phyloP scores from a whole-genome alignment of 371 early-diverging fungal species.

The Gilbertella persicaria region DNA sequence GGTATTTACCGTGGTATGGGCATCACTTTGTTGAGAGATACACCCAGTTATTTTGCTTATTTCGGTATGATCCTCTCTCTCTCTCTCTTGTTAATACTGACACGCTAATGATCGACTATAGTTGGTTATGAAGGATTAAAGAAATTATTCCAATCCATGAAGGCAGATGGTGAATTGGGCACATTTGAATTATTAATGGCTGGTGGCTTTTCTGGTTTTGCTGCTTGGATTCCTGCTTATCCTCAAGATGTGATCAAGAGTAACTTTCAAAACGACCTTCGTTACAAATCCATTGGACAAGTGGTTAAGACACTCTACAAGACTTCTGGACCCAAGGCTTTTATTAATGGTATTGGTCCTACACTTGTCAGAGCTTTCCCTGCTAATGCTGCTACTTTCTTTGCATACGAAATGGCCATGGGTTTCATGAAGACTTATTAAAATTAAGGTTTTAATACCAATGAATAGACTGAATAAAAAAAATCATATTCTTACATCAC shows the following conservation, averaged over 20 bases:
- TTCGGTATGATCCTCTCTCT: slow-evolving; percentile 59
- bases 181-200: slow-evolving; percentile 73
- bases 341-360: slow-evolving; percentile 82
- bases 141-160: slow-evolving; percentile 50
- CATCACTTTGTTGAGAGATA: slow-evolving; percentile 81
- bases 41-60: slow-evolving; percentile 84
- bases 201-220: slow-evolving; percentile 84
- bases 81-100: neutral
- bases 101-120: slow-evolving; percentile 9
- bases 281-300: slow-evolving; percentile 25
- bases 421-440: slow-evolving; percentile 36
- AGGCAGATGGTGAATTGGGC: slow-evolving; percentile 40
- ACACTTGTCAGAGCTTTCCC: slow-evolving; percentile 91
- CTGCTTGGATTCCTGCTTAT: slow-evolving; percentile 86
- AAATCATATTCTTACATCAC: neutral
- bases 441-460: too few species aligned
- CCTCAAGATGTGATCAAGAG: slow-evolving; percentile 92
- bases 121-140: slow-evolving; percentile 72
- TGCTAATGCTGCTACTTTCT: slow-evolving; percentile 87
- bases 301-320: slow-evolving; percentile 14
- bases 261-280: slow-evolving; percentile 68
- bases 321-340: slow-evolving; percentile 53
- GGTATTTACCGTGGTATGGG: slow-evolving; percentile 84
- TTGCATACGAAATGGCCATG: slow-evolving; percentile 80
- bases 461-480: too few species aligned